Evolutionary conservation across 371 early-diverging fungal genomes (phyloP).

Genomic region (Phascolomyces articulosus): DNA sequence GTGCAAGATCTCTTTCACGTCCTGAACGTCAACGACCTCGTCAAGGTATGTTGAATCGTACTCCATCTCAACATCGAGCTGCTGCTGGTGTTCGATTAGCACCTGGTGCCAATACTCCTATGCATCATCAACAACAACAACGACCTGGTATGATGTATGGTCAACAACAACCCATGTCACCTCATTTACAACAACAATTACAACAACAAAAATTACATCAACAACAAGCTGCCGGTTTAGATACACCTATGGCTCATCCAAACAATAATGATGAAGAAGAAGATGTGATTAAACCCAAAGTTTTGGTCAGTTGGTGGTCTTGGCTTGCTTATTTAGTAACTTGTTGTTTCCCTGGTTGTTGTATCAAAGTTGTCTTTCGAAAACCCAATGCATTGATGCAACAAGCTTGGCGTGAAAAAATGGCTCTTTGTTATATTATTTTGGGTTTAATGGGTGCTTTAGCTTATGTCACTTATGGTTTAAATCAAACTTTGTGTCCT

Average conservation of each 20-base stretch:
- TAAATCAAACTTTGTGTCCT: conserved; percentile 57
- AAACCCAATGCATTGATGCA: conserved; percentile 50
- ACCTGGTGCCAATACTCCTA: conserved; percentile 8
- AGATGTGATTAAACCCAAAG: conserved; percentile 48
- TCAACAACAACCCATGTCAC: conserved; percentile 40
- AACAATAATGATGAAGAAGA: conserved; percentile 23
- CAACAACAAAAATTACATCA: conserved; percentile 46
- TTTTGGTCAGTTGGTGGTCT: conserved; percentile 54
- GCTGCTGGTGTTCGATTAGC: conserved; percentile 10
- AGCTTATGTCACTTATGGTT: conserved; percentile 74
- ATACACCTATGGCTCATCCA: conserved; percentile 13
- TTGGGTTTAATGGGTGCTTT: conserved; percentile 64
- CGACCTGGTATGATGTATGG: neutral
- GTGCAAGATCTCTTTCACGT: conserved; percentile 46
- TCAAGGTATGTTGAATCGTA: conserved; percentile 42
- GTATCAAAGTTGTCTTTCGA: conserved; percentile 49
- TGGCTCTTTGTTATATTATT: conserved; percentile 71
- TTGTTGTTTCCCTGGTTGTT: conserved; percentile 59
- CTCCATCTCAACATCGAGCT: conserved; percentile 41
- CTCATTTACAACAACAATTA: conserved; percentile 47
- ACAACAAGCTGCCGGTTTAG: conserved; percentile 30
- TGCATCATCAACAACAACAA: no score
- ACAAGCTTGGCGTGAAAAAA: conserved; percentile 77
- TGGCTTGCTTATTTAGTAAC: conserved; percentile 58
- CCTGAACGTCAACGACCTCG: conserved; percentile 53